phyloP scores from a whole-genome alignment of 345 rosid species.

The Erucastrum elatum region DNA sequence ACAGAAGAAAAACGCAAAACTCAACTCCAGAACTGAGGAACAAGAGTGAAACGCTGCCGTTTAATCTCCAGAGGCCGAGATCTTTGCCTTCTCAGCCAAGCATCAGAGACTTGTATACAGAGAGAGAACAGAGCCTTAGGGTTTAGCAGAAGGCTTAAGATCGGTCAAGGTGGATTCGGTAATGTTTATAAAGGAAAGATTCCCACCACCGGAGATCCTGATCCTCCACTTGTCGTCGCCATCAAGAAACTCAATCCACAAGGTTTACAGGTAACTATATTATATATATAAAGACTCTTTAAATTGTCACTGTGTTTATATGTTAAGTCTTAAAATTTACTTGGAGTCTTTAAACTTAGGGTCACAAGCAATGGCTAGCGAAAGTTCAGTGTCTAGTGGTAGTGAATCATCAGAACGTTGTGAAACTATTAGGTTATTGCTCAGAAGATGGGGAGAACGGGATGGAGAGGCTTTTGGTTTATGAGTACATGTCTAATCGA shows the following conservation, averaged over 20 bases:
- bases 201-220: slow-evolving; percentile 48
- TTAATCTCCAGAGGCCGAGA: slow-evolving; percentile 34
- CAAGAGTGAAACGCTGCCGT: slow-evolving; percentile 13
- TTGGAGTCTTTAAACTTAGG: no score
- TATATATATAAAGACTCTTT: no score
- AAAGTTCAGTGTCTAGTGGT: slow-evolving; percentile 86
- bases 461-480: slow-evolving; percentile 73
- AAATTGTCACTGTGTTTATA: no score
- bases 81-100: slow-evolving; percentile 55
- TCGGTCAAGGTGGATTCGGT: slow-evolving; percentile 96
- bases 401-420: slow-evolving; percentile 81
- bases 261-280: slow-evolving; percentile 70
- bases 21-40: slow-evolving; percentile 38
- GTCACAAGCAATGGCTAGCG: slow-evolving; percentile 92
- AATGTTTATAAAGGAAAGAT: slow-evolving; percentile 69
- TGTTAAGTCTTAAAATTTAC: background rate
- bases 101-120: slow-evolving; percentile 62
- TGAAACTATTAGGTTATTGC: slow-evolving; percentile 84
- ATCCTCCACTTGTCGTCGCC: slow-evolving; percentile 56
- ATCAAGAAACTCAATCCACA: slow-evolving; percentile 72
- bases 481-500: slow-evolving; percentile 74
- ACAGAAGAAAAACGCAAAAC: background rate
- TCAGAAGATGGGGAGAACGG: slow-evolving; percentile 69
- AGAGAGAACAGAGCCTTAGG: slow-evolving; percentile 64
- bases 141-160: slow-evolving; percentile 64